Evolutionary conservation across 441 rosid genomes (phyloP).

Genomic region (Geranium incanum): DNA sequence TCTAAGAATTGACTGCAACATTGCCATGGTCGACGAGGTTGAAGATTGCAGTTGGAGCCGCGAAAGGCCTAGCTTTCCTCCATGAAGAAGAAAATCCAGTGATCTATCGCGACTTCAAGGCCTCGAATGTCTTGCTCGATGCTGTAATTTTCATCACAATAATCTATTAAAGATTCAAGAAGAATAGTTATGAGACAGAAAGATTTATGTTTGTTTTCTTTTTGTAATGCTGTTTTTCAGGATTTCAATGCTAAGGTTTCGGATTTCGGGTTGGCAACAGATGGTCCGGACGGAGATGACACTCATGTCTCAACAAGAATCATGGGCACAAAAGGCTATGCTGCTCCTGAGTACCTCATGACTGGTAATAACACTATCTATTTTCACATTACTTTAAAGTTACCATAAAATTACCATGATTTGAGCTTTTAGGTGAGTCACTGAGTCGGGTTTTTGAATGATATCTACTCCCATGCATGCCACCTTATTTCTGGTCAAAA

Average conservation of each 20-base stretch:
- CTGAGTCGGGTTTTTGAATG: no score
- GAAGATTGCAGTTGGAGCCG: slow-evolving; percentile 66
- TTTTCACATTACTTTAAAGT: no score
- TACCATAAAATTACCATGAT: neutral
- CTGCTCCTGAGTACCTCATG: slow-evolving; percentile 69
- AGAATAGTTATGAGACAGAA: neutral
- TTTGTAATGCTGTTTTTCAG: slow-evolving; percentile 23
- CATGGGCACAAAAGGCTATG: slow-evolving; percentile 72
- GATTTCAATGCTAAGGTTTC: slow-evolving; percentile 58
- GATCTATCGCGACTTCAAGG: slow-evolving; percentile 62
- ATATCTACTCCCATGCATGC: no score
- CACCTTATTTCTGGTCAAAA: no score
- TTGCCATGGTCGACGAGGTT: slow-evolving; percentile 60
- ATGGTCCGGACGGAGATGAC: slow-evolving; percentile 66
- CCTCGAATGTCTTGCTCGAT: slow-evolving; percentile 54
- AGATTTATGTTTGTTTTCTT: neutral
- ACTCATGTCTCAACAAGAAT: slow-evolving; percentile 65
- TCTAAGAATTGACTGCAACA: slow-evolving; percentile 48
- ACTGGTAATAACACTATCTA: slow-evolving; percentile 49
- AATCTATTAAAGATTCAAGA: neutral
- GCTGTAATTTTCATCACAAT: slow-evolving; percentile 28
- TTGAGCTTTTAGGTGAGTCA: neutral
- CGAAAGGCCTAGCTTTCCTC: slow-evolving; percentile 55
- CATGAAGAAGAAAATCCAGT: slow-evolving; percentile 58
- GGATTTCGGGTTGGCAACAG: slow-evolving; percentile 62